Conservation (phyloP, 2,329 filamentous ascomycete genomes). For the Gnomoniopsis sp. region DNA sequence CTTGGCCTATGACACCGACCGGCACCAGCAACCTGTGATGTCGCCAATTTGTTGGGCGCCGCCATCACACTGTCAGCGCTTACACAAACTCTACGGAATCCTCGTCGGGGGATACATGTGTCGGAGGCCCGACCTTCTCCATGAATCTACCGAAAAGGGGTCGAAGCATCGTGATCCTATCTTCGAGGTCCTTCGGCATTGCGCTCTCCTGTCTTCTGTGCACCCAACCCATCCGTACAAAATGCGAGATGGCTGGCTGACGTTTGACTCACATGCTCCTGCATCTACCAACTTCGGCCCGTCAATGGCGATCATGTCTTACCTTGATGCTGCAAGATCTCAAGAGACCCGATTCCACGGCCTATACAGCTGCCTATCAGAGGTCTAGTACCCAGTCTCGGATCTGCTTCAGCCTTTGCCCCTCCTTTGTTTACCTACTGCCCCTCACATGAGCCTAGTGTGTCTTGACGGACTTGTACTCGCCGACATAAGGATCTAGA, state of each 20-base stretch:
- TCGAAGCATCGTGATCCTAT: neutral
- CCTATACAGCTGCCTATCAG: neutral
- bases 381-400: neutral
- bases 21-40: neutral
- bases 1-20: neutral
- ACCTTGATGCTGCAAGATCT: slow-evolving; percentile 1
- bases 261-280: neutral
- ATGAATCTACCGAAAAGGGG: neutral
- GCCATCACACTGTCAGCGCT: slow-evolving; percentile 7
- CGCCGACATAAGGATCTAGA: neutral
- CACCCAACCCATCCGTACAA: neutral
- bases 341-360: neutral
- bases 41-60: neutral
- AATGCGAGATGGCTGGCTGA: neutral
- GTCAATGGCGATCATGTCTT: neutral
- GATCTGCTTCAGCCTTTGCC: neutral
- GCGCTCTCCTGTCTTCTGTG: neutral
- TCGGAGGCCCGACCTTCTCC: too few species aligned
- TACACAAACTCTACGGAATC: neutral
- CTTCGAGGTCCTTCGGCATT: neutral
- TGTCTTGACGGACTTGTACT: neutral
- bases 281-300: neutral
- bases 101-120: neutral
- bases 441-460: neutral
- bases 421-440: neutral